These are phyloP conservation scores for Tetracladium marchalianum DNA, from an alignment of 495 filamentous ascomycete genomes.

Conservation along the genomic window DNA sequence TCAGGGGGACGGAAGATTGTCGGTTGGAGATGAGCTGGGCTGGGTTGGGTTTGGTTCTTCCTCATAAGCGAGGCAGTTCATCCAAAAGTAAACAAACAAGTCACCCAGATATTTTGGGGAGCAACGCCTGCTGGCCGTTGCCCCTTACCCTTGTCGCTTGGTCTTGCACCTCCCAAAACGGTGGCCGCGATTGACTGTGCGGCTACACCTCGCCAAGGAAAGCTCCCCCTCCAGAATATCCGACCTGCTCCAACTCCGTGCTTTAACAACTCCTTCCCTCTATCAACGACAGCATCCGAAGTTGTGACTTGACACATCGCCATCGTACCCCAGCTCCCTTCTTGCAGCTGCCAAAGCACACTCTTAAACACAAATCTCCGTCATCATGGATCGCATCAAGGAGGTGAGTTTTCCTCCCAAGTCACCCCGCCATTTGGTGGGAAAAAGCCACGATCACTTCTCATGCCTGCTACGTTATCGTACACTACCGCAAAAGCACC, in stretches of 20 bases:
- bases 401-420: conserved; percentile 48
- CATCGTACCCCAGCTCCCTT: neutral
- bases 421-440: conserved; percentile 18
- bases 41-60: too few species aligned
- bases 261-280: neutral
- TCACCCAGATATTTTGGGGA: too few species aligned
- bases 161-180: too few species aligned
- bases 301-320: neutral
- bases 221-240: neutral
- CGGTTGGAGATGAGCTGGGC: too few species aligned
- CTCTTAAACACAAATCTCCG: neutral
- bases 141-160: too few species aligned
- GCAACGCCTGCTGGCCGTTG: too few species aligned
- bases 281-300: neutral
- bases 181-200: too few species aligned
- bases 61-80: too few species aligned
- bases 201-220: too few species aligned
- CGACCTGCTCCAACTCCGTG: neutral
- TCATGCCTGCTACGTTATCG: too few species aligned
- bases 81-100: too few species aligned
- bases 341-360: neutral
- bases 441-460: neutral
- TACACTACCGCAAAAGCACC: neutral
- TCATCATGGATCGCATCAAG: conserved; percentile 66
- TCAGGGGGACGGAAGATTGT: conserved; percentile 21